Base-by-base conservation (phyloP, 208 protist genomes). In the Leishmania martiniquensis region DNA sequence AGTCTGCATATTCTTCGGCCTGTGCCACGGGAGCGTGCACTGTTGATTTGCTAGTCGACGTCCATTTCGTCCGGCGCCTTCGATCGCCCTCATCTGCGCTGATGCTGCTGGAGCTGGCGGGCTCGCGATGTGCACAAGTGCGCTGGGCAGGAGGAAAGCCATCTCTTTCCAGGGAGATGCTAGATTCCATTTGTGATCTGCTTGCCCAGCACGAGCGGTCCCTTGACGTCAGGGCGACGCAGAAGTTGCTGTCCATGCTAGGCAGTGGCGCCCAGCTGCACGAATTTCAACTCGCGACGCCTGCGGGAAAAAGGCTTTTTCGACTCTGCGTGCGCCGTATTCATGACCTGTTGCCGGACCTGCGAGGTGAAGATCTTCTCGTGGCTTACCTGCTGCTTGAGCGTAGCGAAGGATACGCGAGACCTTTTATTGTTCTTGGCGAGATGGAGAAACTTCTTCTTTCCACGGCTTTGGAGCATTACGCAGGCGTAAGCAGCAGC, bases 381-480 rank as follows among this genome's bases (percentile, higher is more conserved):
- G 71, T 85, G 5, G 72, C 84, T 17, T 88, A 89, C 57, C 73
- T 89, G 25, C 25, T 62, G 47, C 76, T 89, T 47, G 12, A 57
- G 47, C n/a, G 82, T 72, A 54, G 49, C 62, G 59, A 62, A 70
- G 59, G 49, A 70, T 89, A 87, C 52, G 86, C 84, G 12, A 81
- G 70, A 66, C 86, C 90, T 1, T 91, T 94, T 77, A 83, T 94
- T 71, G 84, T 94, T 12, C 63, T 89, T 15, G 67, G 62, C 6
- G 84, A 89, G 49, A 87, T 90, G 52, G 80, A 89, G n/a, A 87
- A 78, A 32, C 77, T 81, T 15, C 59, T 86, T 15, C 39, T 78
- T 1, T 65, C 73, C 22, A 74, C 68, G 5, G 66, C 80, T 0
- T 13, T 57, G 17, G 55, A 62, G 15, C 63, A 85, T 49, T 89